These are phyloP conservation scores for Microascus cirrosus DNA, from an alignment of 2,329 filamentous ascomycete genomes.

Conservation along the genomic window DNA sequence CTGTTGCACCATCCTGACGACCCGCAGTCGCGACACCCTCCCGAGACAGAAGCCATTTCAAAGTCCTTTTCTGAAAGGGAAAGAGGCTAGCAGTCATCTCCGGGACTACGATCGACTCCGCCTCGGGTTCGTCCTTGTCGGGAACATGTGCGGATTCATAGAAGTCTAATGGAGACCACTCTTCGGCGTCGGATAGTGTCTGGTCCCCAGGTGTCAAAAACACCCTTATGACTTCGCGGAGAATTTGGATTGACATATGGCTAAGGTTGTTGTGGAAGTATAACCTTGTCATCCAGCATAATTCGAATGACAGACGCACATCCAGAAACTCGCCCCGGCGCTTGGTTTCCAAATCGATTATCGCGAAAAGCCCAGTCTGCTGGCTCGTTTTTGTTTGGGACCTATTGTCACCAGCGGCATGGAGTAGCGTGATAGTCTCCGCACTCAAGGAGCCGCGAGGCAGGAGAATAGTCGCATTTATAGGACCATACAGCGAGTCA, in stretches of 20 bases:
- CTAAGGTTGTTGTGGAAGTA: constrained; percentile 19
- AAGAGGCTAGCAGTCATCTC: constrained; percentile 43
- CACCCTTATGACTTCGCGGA: constrained; percentile 21
- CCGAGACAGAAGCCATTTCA: constrained; percentile 58
- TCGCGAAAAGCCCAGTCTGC: neutral
- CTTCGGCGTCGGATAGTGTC: constrained; percentile 10
- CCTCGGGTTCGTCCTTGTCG: constrained; percentile 23
- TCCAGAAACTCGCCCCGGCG: constrained; percentile 11
- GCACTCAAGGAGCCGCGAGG: neutral
- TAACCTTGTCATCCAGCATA: constrained; percentile 31
- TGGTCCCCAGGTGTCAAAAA: constrained; percentile 20
- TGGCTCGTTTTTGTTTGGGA: neutral
- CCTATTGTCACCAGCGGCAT: neutral
- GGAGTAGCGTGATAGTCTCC: neutral
- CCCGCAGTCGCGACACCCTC: constrained; percentile 47
- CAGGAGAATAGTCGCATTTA: neutral
- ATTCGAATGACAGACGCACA: constrained; percentile 19
- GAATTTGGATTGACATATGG: constrained; percentile 11
- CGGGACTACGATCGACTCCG: constrained; percentile 27
- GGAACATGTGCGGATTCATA: constrained; percentile 60
- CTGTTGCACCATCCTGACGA: constrained; percentile 9
- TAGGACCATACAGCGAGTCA: neutral
- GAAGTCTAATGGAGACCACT: constrained; percentile 44
- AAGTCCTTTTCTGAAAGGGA: constrained; percentile 60
- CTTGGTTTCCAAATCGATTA: neutral